Evolutionary conservation across 345 rosid species (phyloP), one percentile per base, ranked within the genome.

Genomic region (Cardiospermum halicacabum): DNA sequence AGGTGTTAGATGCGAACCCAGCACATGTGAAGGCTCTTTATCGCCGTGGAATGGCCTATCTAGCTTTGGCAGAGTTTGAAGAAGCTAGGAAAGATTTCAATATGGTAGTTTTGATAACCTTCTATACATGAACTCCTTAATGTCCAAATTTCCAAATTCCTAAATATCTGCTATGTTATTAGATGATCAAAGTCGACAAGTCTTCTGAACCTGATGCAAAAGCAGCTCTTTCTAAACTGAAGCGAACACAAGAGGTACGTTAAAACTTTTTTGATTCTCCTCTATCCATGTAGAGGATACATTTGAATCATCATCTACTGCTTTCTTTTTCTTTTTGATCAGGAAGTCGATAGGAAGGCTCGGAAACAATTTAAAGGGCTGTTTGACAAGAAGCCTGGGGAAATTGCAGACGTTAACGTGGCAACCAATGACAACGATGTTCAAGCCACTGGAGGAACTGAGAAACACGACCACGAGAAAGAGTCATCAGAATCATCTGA

Each of bases 341-440:
- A 95, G 99, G 90, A 87, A 77, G 78, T 83, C 9, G 89, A 89
- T 66, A 84, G 64, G 65, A 89, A 76, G 71, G 97, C 86, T 36
- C 77, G 89, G 37, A 89, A 85, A 72, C 96, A 91, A 75, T 95
- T 95, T 61, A 86, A 91, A 75, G 98, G 99, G 34, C 77, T 95
- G 45, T 91, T 95, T 43, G 96, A 95, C 83, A 91, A 91, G 84
- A 95, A 81, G 72, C 99, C 98, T 0, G 96, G 99, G 62, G 96
- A 91, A 74, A 89, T 95, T 64, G 62, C 95, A 3, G 84, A 85
- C 24, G 83, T 47, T 24, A 37, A 75, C 43, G 56, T 45, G 4
- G 77, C 74, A 53, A 77, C 60, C 18, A 37, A 5, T 18, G 72
- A 18, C n/a, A n/a, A n/a, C 12, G 76, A 73, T 49, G 67, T 66